These are phyloP conservation scores for Acorus gramineus DNA, from an alignment of 106 monocot species.

Conservation along the genomic window DNA sequence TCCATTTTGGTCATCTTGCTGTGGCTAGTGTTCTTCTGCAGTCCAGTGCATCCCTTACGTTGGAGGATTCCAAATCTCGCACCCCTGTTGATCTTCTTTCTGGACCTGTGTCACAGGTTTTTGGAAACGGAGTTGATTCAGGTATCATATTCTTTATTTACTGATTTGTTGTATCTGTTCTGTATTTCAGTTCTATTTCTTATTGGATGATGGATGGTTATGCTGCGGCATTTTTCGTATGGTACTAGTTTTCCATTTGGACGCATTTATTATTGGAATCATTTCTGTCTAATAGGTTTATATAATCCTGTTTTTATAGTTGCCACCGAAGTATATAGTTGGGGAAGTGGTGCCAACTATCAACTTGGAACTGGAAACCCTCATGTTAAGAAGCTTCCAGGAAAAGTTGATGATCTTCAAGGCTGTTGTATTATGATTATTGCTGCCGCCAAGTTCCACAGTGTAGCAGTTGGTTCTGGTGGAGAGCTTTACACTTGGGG, in stretches of 20 bases:
- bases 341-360: slow-evolving; percentile 99
- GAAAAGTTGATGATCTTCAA: slow-evolving; percentile 91
- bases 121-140: slow-evolving; percentile 48
- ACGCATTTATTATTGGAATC: too few species aligned
- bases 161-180: neutral
- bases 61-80: slow-evolving; percentile 73
- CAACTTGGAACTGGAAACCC: slow-evolving; percentile 98
- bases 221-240: too few species aligned
- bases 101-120: slow-evolving; percentile 64
- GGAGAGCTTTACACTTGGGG: slow-evolving; percentile 98
- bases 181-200: neutral
- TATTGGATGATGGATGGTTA: too few species aligned
- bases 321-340: slow-evolving; percentile 82
- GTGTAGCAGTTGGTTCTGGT: slow-evolving; percentile 58
- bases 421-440: slow-evolving; percentile 50
- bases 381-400: slow-evolving; percentile 85
- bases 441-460: slow-evolving; percentile 88
- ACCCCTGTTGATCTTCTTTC: slow-evolving; percentile 93
- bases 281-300: too few species aligned
- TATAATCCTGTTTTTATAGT: slow-evolving; percentile 32
- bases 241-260: too few species aligned
- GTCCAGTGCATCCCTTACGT: slow-evolving; percentile 63
- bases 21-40: slow-evolving; percentile 82
- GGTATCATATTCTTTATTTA: slow-evolving; percentile 20
- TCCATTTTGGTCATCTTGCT: slow-evolving; percentile 98